phyloP scores from a whole-genome alignment of 352 stramenopile species.

The Phytophthora palmivora region DNA sequence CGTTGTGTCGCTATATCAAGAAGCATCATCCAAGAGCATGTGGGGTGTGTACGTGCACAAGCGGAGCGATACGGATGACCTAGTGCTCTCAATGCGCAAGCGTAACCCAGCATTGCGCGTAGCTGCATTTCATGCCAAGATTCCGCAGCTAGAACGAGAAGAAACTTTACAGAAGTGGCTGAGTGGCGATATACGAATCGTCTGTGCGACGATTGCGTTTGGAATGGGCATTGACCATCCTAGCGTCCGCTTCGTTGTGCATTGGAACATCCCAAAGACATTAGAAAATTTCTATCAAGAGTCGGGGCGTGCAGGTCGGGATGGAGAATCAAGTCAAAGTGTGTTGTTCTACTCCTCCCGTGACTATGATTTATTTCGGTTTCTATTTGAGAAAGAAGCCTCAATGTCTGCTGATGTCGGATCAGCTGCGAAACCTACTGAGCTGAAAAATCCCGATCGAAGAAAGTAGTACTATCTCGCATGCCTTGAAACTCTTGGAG shows the following conservation, averaged over 20 bases:
- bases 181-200: slow-evolving; percentile 61
- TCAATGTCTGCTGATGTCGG: slow-evolving; percentile 2
- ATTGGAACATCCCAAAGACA: slow-evolving; percentile 88
- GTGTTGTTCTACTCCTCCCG: slow-evolving; percentile 79
- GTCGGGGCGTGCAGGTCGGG: slow-evolving; percentile 93
- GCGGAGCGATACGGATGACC: slow-evolving; percentile 55
- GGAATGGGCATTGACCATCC: slow-evolving; percentile 94
- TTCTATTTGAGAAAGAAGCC: slow-evolving; percentile 48
- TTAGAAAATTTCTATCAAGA: slow-evolving; percentile 98
- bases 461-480: slow-evolving; percentile 11
- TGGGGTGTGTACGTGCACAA: slow-evolving; percentile 65
- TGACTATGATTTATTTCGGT: slow-evolving; percentile 61
- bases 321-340: slow-evolving; percentile 89
- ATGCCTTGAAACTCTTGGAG: slow-evolving; percentile 45
- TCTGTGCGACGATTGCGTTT: slow-evolving; percentile 94
- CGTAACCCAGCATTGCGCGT: slow-evolving; percentile 34
- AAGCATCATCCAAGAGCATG: slow-evolving; percentile 40
- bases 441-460: slow-evolving; percentile 14
- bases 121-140: slow-evolving; percentile 64
- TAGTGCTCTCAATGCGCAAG: slow-evolving; percentile 43
- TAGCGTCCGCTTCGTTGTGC: slow-evolving; percentile 90
- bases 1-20: slow-evolving; percentile 51
- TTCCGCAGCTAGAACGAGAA: slow-evolving; percentile 46
- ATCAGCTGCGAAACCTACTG: neutral
- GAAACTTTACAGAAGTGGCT: slow-evolving; percentile 58